Conservation (phyloP, 164 flowering plant species). For the Chimonanthus salicifolius region DNA sequence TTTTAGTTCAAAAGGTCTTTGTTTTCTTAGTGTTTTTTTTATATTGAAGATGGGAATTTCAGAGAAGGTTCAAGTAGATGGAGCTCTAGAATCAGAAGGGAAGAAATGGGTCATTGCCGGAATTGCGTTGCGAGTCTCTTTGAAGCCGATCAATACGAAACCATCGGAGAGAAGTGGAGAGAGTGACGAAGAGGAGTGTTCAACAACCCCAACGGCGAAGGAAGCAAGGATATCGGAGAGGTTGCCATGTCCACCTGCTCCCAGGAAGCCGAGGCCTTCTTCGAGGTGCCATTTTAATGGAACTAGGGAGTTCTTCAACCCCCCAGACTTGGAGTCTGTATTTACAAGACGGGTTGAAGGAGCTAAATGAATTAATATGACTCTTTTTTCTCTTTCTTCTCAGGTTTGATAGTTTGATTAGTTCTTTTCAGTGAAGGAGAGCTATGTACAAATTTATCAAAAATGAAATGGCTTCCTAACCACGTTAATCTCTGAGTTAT, state of each 20-base stretch:
- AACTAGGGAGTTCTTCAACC: constrained; percentile 58
- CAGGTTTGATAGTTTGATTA: neutral
- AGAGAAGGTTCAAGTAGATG: constrained; percentile 22
- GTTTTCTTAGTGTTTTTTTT: neutral
- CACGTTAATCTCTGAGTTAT: too few relatives aligned
- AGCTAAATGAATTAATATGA: constrained; percentile 24
- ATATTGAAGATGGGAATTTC: constrained; percentile 26
- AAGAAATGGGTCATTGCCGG: constrained; percentile 32
- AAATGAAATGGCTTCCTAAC: constrained; percentile 7
- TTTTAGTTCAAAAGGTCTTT: neutral
- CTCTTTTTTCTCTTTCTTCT: constrained; percentile 4
- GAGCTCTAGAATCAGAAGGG: constrained; percentile 20
- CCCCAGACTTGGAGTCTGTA: constrained; percentile 69
- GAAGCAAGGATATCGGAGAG: constrained; percentile 57
- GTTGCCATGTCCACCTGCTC: constrained; percentile 68
- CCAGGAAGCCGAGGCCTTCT: constrained; percentile 61
- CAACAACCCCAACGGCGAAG: constrained; percentile 47
- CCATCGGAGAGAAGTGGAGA: neutral
- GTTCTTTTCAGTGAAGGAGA: constrained; percentile 11
- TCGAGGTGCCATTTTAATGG: constrained; percentile 30
- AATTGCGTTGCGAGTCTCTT: constrained; percentile 17
- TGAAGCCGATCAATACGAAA: constrained; percentile 16
- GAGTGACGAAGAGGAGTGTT: constrained; percentile 19
- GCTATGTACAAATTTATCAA: constrained; percentile 27
- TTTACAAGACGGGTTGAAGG: constrained; percentile 49